Conservation (phyloP, 2,329 filamentous ascomycete genomes). For the Chrysoporthe cubensis region DNA sequence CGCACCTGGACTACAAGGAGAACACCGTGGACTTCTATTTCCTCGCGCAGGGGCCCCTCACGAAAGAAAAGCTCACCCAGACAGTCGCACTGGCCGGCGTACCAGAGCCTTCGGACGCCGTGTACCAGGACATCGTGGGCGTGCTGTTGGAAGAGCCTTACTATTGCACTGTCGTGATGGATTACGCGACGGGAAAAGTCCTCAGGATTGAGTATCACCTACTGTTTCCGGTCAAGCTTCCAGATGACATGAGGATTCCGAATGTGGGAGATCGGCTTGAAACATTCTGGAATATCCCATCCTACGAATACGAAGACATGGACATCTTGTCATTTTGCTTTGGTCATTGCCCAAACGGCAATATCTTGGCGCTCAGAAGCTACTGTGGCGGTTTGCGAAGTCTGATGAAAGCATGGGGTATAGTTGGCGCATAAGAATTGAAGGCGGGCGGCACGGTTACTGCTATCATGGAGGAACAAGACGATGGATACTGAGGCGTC, state of each 20-base stretch:
- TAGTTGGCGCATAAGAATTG: conserved; percentile 18
- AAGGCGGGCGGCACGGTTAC: background rate
- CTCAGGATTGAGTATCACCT: conserved; percentile 26
- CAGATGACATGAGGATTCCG: conserved; percentile 26
- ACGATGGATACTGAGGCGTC: background rate
- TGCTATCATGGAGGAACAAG: background rate
- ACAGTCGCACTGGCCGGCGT: conserved; percentile 23
- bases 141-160: conserved; percentile 23
- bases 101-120: conserved; percentile 18
- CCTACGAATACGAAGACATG: conserved; percentile 25
- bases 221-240: conserved; percentile 28
- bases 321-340: conserved; percentile 27
- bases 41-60: conserved; percentile 25
- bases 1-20: conserved; percentile 19
- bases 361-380: conserved; percentile 22
- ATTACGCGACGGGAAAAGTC: conserved; percentile 20
- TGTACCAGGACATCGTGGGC: conserved; percentile 21
- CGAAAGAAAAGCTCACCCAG: conserved; percentile 16
- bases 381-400: conserved; percentile 27
- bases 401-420: conserved; percentile 24
- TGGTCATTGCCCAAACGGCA: conserved; percentile 15
- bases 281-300: conserved; percentile 25
- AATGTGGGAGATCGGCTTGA: conserved; percentile 16
- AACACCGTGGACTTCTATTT: conserved; percentile 21
- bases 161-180: conserved; percentile 24